Percentiles rank a stretch among this genome's conserved stretches.
Conservation (phyloP, 2,329 filamentous ascomycete genomes). For the Chaetomium olivaceum region DNA sequence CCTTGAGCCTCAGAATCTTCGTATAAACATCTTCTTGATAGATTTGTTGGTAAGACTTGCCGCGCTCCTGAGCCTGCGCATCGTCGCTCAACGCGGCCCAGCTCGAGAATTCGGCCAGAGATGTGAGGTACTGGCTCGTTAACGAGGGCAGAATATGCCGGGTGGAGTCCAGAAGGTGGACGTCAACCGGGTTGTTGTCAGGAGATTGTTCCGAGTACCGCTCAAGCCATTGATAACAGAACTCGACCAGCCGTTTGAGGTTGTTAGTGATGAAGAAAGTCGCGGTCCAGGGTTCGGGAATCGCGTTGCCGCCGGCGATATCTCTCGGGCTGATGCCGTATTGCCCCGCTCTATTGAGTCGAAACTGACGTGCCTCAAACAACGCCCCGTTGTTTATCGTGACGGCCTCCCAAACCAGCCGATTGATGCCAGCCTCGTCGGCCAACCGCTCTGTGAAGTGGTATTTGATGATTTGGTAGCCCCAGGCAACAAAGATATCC, state of each 20-base stretch:
- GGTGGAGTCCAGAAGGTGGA: constrained; percentile 47
- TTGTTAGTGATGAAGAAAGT: constrained; percentile 63
- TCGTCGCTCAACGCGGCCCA: constrained; percentile 52
- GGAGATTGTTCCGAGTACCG: constrained; percentile 42
- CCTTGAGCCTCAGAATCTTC: constrained; percentile 55
- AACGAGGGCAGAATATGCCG: constrained; percentile 51
- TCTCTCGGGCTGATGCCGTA: constrained; percentile 74
- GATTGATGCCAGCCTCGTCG: constrained; percentile 55
- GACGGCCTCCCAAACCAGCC: constrained; percentile 67
- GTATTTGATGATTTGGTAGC: constrained; percentile 73
- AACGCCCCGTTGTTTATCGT: constrained; percentile 69
- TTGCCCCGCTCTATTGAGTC: constrained; percentile 63
- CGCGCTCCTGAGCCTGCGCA: constrained; percentile 44
- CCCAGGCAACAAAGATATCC: constrained; percentile 76
- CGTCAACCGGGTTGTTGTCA: constrained; percentile 37
- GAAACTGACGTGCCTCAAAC: constrained; percentile 67
- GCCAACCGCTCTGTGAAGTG: constrained; percentile 63
- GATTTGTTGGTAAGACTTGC: constrained; percentile 49
- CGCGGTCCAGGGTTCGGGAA: constrained; percentile 87
- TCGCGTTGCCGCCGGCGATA: constrained; percentile 61
- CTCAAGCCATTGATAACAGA: constrained; percentile 57
- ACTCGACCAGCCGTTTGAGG: constrained; percentile 58
- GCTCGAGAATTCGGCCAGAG: constrained; percentile 54
- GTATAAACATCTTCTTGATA: constrained; percentile 52
- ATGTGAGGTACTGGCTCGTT: constrained; percentile 57